Percentiles rank a stretch among this genome's conserved stretches.
phyloP scores from a whole-genome alignment of 768 basidiomycete species.

The Sistotremastrum suecicum region DNA sequence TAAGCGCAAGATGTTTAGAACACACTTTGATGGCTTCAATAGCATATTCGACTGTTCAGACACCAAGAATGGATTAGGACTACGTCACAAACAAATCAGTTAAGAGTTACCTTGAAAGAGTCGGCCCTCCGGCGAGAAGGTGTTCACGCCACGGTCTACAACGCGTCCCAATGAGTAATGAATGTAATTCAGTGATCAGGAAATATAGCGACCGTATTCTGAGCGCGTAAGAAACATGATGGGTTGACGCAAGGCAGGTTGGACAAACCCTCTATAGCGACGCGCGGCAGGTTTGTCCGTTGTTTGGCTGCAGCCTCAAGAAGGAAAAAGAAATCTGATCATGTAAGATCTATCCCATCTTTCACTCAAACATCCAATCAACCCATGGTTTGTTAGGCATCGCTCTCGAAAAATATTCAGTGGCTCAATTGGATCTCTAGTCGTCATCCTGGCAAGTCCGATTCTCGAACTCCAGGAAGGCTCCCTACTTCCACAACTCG shows the following conservation, averaged over 20 bases:
- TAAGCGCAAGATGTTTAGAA: background rate
- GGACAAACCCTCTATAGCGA: too few relatives aligned
- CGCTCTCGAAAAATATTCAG: too few relatives aligned
- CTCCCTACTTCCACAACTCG: constrained; percentile 84
- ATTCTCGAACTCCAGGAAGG: constrained; percentile 58
- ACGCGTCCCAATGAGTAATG: background rate
- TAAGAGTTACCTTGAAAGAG: constrained; percentile 78
- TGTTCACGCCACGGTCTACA: constrained; percentile 94
- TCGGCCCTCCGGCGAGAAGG: constrained; percentile 97
- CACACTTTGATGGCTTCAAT: constrained; percentile 96
- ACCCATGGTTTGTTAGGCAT: too few relatives aligned
- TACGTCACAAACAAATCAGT: background rate
- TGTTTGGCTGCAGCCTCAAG: too few relatives aligned
- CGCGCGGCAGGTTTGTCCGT: too few relatives aligned
- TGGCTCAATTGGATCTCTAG: background rate
- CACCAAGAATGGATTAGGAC: constrained; percentile 9
- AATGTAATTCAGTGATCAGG: background rate
- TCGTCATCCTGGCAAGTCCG: constrained; percentile 64
- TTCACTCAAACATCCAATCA: too few relatives aligned
- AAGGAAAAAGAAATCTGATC: too few relatives aligned
- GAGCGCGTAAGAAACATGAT: constrained; percentile 88
- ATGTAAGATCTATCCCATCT: too few relatives aligned
- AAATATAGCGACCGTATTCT: constrained; percentile 57
- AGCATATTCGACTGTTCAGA: constrained; percentile 81
- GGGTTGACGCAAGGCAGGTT: background rate